phyloP scores from a whole-genome alignment of 768 basidiomycete genomes.

The Podaxis pistillaris region DNA sequence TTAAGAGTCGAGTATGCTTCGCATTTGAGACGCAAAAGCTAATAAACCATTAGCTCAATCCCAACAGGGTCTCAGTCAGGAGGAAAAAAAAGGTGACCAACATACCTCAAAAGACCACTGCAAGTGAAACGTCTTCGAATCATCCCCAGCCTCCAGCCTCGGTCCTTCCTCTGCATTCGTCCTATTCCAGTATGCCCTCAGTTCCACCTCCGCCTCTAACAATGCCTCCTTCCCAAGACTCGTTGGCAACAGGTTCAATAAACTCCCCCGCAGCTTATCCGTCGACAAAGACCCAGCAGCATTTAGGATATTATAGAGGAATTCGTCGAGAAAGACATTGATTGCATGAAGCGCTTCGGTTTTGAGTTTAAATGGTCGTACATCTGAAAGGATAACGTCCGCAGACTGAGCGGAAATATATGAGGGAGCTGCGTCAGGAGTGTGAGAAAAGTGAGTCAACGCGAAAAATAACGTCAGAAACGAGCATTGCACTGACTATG shows the following conservation, averaged over 20 bases:
- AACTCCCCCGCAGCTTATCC: conserved; percentile 67
- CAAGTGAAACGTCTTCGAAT: conserved; percentile 60
- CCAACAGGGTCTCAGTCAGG: background rate
- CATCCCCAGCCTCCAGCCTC: conserved; percentile 41
- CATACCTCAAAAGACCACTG: conserved; percentile 76
- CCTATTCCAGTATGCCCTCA: conserved; percentile 86
- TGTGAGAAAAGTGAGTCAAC: background rate
- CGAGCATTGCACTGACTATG: conserved; percentile 34
- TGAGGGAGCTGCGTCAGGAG: conserved; percentile 45
- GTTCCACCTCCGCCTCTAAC: conserved; percentile 89
- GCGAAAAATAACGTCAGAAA: conserved; percentile 7
- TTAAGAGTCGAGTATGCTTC: conserved; percentile 86
- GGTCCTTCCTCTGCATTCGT: conserved; percentile 38
- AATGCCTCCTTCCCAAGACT: conserved; percentile 88
- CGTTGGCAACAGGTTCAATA: conserved; percentile 73
- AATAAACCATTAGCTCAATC: conserved; percentile 16
- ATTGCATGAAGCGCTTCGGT: conserved; percentile 73
- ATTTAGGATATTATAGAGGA: conserved; percentile 70
- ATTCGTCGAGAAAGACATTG: conserved; percentile 83
- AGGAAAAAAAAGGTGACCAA: conserved; percentile 16
- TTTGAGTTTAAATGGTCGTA: conserved; percentile 86
- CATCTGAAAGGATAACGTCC: conserved; percentile 89
- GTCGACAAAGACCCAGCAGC: conserved; percentile 69
- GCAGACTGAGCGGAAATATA: conserved; percentile 86
- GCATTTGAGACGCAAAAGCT: conserved; percentile 83